Evolutionary conservation across 441 rosid species (phyloP).

Genomic region (Iberis amara): DNA sequence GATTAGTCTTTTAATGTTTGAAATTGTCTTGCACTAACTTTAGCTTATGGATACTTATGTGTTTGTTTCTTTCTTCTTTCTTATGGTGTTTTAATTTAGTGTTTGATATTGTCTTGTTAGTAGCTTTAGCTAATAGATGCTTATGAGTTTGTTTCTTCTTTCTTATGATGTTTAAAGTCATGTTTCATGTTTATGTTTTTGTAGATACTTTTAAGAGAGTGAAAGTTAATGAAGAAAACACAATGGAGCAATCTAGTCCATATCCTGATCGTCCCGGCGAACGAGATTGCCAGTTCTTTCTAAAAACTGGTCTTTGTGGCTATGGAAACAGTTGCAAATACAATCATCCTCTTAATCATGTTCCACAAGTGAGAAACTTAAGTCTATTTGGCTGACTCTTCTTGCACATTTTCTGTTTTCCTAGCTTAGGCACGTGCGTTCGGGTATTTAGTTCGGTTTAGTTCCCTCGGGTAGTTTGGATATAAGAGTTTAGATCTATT

Average conservation of each 20-base stretch:
- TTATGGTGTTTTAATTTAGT: background rate
- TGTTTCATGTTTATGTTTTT: conserved; percentile 19
- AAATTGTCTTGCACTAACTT: conserved; percentile 20
- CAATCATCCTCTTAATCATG: conserved; percentile 76
- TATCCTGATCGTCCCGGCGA: conserved; percentile 86
- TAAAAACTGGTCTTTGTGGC: conserved; percentile 77
- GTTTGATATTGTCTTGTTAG: background rate
- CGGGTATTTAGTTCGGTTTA: no score
- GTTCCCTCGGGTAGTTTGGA: no score
- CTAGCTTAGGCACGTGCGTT: background rate
- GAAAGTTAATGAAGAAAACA: conserved; percentile 48
- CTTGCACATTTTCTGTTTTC: background rate
- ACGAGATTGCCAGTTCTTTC: conserved; percentile 66
- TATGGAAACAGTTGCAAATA: conserved; percentile 72
- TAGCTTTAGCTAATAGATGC: background rate
- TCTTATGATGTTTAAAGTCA: conserved; percentile 5
- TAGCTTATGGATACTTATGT: background rate
- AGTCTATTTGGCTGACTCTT: background rate
- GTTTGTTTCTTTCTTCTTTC: background rate
- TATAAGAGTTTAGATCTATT: no score
- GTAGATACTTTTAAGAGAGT: conserved; percentile 33
- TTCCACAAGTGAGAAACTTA: conserved; percentile 38
- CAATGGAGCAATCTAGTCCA: conserved; percentile 36
- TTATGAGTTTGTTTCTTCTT: background rate
- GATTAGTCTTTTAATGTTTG: conserved; percentile 22